phyloP scores from a whole-genome alignment of 768 basidiomycete genomes.

The Dentipellis sp. region DNA sequence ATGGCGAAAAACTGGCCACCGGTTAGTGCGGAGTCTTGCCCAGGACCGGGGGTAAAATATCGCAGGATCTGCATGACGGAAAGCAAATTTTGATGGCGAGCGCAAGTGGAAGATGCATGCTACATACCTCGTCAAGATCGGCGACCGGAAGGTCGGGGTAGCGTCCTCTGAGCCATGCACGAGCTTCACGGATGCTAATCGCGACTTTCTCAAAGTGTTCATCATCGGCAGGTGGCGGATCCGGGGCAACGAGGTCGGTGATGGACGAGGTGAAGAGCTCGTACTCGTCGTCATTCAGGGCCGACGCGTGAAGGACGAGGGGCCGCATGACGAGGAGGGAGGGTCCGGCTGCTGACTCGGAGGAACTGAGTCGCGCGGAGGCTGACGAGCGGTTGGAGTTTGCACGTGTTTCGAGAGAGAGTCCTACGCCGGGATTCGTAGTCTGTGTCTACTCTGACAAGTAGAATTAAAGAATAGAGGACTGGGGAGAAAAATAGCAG shows the following conservation, averaged over 20 bases:
- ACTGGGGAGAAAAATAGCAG: too few relatives aligned
- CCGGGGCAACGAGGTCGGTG: conserved; percentile 24
- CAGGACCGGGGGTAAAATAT: conserved; percentile 50
- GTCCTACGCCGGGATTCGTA: background rate
- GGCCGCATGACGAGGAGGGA: conserved; percentile 30
- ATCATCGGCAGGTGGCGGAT: conserved; percentile 25
- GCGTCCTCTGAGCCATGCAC: conserved; percentile 70
- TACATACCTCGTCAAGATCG: conserved; percentile 51
- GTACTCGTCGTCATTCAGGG: conserved; percentile 69
- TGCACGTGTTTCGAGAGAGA: background rate
- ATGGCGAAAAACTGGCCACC: conserved; percentile 75
- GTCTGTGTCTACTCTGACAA: background rate
- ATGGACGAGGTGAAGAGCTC: conserved; percentile 54
- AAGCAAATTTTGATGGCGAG: background rate
- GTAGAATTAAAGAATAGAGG: too few relatives aligned
- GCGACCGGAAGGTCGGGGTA: conserved; percentile 44
- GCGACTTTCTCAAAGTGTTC: conserved; percentile 42
- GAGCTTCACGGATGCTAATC: conserved; percentile 54
- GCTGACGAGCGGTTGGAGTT: background rate
- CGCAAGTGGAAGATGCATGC: background rate
- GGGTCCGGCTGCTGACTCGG: background rate
- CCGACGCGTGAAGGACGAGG: conserved; percentile 63
- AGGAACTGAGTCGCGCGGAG: background rate
- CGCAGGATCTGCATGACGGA: conserved; percentile 44
- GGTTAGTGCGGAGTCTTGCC: conserved; percentile 41